Base-by-base conservation (phyloP, 176 grass and related monocot genomes). In the Calamus simplicifolius region DNA sequence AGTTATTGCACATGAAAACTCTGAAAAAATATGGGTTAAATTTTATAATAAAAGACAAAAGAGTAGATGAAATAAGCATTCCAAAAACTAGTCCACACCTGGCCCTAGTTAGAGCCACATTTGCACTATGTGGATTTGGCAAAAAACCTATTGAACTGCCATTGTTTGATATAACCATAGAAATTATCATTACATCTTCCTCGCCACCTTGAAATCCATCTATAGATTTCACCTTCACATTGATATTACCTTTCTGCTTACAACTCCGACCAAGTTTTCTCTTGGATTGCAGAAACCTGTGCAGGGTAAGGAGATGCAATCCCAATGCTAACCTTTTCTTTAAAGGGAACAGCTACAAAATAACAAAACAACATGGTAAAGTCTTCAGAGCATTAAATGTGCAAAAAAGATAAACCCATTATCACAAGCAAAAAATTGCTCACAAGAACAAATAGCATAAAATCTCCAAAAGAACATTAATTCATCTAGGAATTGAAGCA, bases 121-220 rank as follows among this genome's bases (percentile, higher is more conserved):
- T 95, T 66, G 77, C 78, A 61, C 90, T 81, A 66, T 80, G 82
- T 6, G 56, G 65, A 75, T 95, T 77, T 29, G 26, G 29, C 50
- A 95, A 66, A 89, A 29, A 29, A 29, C 5, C 29, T 29, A 5
- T 5, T 5, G 29, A 29, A 29, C 29, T 29, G 29, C 29, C 67
- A 1, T 13, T 25, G 10, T 89, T 95, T 16, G 73, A 83, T 58
- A 79, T 83, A 27, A 95, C 90, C 5, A 77, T 86, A 29, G 90
- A 95, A 29, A 95, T 65, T 70, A 95, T 89, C 28, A 89, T 86
- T 3, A 89, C 58, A 67, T 89, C 90, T 63, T 95, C 85, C 29
- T 95, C 81, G 73, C 79, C 75, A 51, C 90, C 85, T 75, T 89
- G 82, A 65, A 89, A 95, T 65, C 90, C 90, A 81, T 95, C 76